Evolutionary conservation across 1,284 basidiomycete species (phyloP), one percentile per base, ranked within the genome.

Genomic region (Apiotrichum gamsii): DNA sequence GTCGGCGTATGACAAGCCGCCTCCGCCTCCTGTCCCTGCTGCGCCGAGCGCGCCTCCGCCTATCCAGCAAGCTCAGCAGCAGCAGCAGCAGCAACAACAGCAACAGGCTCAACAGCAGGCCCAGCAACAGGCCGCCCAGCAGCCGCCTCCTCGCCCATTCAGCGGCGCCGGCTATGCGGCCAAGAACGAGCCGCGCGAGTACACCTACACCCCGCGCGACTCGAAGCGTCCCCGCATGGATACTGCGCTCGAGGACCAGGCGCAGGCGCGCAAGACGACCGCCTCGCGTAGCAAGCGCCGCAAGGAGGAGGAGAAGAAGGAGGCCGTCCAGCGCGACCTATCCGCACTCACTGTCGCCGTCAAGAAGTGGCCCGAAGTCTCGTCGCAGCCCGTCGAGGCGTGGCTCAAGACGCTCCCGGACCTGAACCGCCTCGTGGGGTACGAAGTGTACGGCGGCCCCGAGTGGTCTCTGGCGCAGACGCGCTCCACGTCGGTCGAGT

Each of bases 201-300:
- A 64, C 39, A 51, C 55, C 23, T 67, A 69, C 43, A 57, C 56
- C 3, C 62, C 64, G 3, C 51, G 65, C 10, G 53, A 51, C 25
- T 58, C 58, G 24, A 67, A 66, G 49, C 57, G 69, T 30, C 59
- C 65, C 5, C 53, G 67, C 11, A 66, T 67, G 64, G 69, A 71
- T 33, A 52, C 62, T 8, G 66, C 65, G 0, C 59, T 67, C 13
- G 67, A 71, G 41, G 69, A 71, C 21, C 51, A 50, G 14, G 58
- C 58, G 10, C 45, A 43, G 19, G 21, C n/a, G 29, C 50, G 55
- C 3, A 45, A 49, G 14, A 47, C 49, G 11, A 41, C 43, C 6
- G 45, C 47, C 41, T 56, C 57, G 35, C 54, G 57, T 28, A 11
- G 8, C 8, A 64, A 63, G 43, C 53, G 61, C 3, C 30, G 58